Evolutionary conservation across 768 basidiomycete genomes (phyloP), one percentile per base, ranked within the genome.

Genomic region (Neoboletus brunneissimus): DNA sequence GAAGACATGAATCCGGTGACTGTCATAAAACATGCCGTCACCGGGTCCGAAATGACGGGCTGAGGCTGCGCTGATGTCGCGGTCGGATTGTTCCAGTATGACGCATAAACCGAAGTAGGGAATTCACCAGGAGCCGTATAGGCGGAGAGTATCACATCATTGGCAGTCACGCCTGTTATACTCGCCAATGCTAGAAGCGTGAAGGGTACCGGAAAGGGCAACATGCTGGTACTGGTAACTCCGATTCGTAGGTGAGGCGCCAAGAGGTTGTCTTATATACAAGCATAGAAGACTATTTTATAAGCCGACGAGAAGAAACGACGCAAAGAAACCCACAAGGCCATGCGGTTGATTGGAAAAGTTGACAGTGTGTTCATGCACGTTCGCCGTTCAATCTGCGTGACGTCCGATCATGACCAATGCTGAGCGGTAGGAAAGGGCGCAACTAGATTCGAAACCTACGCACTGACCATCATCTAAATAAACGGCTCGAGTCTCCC

Each of bases 71-170:
- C 81, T 23, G 81, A 80, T 4, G 87, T 88, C 32, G 81, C 83
- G 0, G 85, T 89, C 10, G 87, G 85, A 59, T 79, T 70, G 65
- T 89, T 89, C 74, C 82, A 87, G 68, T 88, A 89, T 44, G 79
- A 76, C 11, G 72, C 67, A 64, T 81, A 88, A 23, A 77, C 71
- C 2, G 83, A 79, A 4, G 85, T 85, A 1, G 87, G 86, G 65
- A 88, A 88, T 15, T 69, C 64, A 18, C 85, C 86, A 16, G 84
- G 81, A 6, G 75, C 86, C 3, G 84, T 83, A 64, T 81, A 87
- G 3, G 78, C 79, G 70, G 77, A 53, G 27, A 43, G 50, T 27
- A 64, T 59, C 11, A 38, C 52, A 37, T 63, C 60, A 35, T 43
- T 44, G 20, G 52, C 61, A 44, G 34, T 22, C 10, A 56, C 59